A percentile compares a stretch with the other conserved stretches of the same genome.
phyloP scores from a whole-genome alignment of 192 early-diverging fungal species.

The Pilaira anomala region DNA sequence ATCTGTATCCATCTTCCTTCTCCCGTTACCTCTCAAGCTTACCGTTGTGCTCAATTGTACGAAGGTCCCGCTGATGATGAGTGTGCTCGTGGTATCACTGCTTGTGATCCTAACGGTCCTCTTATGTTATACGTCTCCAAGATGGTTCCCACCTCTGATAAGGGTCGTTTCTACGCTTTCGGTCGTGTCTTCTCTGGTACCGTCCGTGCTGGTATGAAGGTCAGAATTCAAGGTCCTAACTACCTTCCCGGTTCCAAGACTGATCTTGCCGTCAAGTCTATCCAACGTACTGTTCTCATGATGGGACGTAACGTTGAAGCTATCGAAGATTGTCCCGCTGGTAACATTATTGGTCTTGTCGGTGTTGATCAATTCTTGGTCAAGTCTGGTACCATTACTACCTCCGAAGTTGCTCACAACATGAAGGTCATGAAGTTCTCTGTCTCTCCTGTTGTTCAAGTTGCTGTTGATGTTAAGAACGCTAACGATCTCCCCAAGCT shows the following conservation, averaged over 20 bases:
- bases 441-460: slow-evolving; percentile 95
- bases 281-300: slow-evolving; percentile 99
- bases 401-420: slow-evolving; percentile 92
- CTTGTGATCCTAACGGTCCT: slow-evolving; percentile 90
- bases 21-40: slow-evolving; percentile 85
- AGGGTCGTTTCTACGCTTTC: slow-evolving; percentile 98
- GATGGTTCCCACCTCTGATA: slow-evolving; percentile 99
- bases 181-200: slow-evolving; percentile 99
- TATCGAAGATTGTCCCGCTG: slow-evolving; percentile 97
- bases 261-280: slow-evolving; percentile 84
- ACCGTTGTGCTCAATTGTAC: slow-evolving; percentile 91
- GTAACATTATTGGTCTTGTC: slow-evolving; percentile 98
- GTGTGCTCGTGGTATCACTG: slow-evolving; percentile 81
- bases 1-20: slow-evolving; percentile 98
- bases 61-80: slow-evolving; percentile 94
- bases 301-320: slow-evolving; percentile 98
- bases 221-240: slow-evolving; percentile 98
- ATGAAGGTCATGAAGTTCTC: slow-evolving; percentile 99
- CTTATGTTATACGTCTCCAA: slow-evolving; percentile 99
- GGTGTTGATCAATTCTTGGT: slow-evolving; percentile 99
- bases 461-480: slow-evolving; percentile 97
- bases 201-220: slow-evolving; percentile 94
- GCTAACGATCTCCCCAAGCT: slow-evolving; percentile 98
- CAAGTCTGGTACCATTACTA: slow-evolving; percentile 98
- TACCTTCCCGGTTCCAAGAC: slow-evolving; percentile 87